Conservation (phyloP, 257 asterid genomes). For the Solanum rostratum region DNA sequence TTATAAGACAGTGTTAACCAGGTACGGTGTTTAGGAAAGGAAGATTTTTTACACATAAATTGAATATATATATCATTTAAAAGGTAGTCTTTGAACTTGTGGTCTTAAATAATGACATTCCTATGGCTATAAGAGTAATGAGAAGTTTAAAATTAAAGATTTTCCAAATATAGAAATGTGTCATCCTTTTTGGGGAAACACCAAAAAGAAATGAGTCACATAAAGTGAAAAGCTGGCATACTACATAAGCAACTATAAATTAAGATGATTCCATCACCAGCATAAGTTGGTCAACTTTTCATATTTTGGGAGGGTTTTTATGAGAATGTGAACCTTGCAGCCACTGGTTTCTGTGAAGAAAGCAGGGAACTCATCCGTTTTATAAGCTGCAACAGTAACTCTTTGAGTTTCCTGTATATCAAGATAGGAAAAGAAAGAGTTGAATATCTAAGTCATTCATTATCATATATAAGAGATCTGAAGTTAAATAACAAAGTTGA, state of each 20-base stretch:
- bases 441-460: not conserved
- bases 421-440: not conserved
- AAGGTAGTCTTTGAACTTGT: not conserved
- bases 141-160: not conserved
- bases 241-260: not conserved
- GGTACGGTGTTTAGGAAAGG: not conserved
- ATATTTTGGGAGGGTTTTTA: not conserved
- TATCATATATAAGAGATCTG: not conserved
- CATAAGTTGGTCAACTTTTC: not conserved
- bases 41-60: not conserved
- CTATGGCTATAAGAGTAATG: not conserved
- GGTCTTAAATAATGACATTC: not conserved
- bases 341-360: constrained; percentile 89
- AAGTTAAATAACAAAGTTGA: not conserved
- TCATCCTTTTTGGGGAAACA: not conserved
- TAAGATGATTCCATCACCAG: not conserved
- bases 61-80: not conserved
- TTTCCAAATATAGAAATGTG: not conserved
- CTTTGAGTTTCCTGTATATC: constrained; percentile 85
- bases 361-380: constrained; percentile 81
- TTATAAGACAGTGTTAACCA: not conserved
- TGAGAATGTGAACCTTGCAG: constrained; percentile 40
- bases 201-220: not conserved
- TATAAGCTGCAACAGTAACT: constrained; percentile 84
- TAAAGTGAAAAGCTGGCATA: not conserved